Base-by-base conservation (phyloP, 176 grass and related monocot genomes). In the Panicum miliaceum region DNA sequence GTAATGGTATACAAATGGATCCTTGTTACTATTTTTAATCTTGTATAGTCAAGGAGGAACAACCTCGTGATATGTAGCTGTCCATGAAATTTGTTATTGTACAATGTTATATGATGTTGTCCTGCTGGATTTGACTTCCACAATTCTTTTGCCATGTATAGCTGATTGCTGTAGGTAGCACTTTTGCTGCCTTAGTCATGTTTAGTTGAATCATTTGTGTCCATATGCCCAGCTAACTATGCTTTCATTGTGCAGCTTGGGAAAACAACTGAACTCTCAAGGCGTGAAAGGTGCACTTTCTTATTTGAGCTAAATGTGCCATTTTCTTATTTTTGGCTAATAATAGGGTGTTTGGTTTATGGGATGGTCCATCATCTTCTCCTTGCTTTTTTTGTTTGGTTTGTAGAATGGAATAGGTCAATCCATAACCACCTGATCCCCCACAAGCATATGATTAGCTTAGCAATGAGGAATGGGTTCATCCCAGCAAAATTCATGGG, bases 221-320 rank as follows among this genome's bases (percentile, higher is more conserved):
- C 13, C 2, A 82, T 64, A 67, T 79, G 54, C 36, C 27, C 73
- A 87, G 19, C 78, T 86, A 68, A 90, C 60, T 54, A 89, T 45
- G 40, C 41, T 70, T 84, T 37, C 43, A 80, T 51, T 68, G 27
- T 90, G 59, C 89, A 99, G 96, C 80, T 92, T 52, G 82, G 80
- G 47, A 99, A 85, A 63, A 96, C 93, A 64, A 90, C 91, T 75
- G 96, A 99, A 88, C 91, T 99, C 64, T 96, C 96, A 47, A 95
- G 93, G 90, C 96, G 96, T 22, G 96, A 99, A 90, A 95, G 96
- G 96, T 99, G 63, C 35, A 69, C 29, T 82, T 34, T 71, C 35
- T 79, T 61, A 45, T 48, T 22, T 45, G 36, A 69, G 22, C 26
- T 25, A 13, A 34, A 7, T 70, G 5, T 64, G 64, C 10, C 12